A percentile compares a stretch with the other conserved stretches of the same genome.
These are phyloP conservation scores for Apiotrichum siamense DNA, from an alignment of 1,284 basidiomycete species.

Conservation along the genomic window DNA sequence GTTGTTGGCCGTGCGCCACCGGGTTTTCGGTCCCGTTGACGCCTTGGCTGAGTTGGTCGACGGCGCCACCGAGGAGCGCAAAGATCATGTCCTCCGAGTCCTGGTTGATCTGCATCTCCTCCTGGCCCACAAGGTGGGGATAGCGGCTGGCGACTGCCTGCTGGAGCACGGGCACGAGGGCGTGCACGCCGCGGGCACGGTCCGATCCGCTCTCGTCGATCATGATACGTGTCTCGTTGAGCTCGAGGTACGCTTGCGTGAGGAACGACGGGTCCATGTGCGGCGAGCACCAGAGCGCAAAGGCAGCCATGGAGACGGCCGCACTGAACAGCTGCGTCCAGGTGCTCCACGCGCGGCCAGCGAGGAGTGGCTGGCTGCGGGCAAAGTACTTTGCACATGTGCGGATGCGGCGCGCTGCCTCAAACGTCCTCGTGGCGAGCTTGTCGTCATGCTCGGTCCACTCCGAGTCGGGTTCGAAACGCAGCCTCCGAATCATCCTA, in stretches of 20 bases:
- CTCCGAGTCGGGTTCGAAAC: constrained; percentile 15
- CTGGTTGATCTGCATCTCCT: constrained; percentile 10
- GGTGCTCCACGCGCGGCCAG: constrained; percentile 32
- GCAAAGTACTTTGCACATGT: constrained; percentile 29
- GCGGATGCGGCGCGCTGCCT: constrained; percentile 32
- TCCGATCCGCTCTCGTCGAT: constrained; percentile 30
- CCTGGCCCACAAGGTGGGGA: constrained; percentile 29
- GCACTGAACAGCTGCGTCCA: constrained; percentile 43
- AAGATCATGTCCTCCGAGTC: constrained; percentile 42
- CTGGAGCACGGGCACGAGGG: constrained; percentile 34
- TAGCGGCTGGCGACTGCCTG: constrained; percentile 30
- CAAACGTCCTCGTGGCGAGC: constrained; percentile 25
- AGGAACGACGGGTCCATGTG: constrained; percentile 31
- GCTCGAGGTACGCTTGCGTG: constrained; percentile 27
- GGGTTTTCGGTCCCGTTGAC: not conserved
- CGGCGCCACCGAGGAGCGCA: constrained; percentile 37
- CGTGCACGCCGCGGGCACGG: constrained; percentile 11
- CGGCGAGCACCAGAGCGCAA: constrained; percentile 39
- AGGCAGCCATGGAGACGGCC: constrained; percentile 36
- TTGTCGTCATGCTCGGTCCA: constrained; percentile 26
- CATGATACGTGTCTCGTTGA: constrained; percentile 33
- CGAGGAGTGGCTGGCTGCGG: constrained; percentile 31
- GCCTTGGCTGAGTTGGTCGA: constrained; percentile 15
- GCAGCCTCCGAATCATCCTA: constrained; percentile 28
- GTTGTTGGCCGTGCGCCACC: not conserved